phyloP scores from a whole-genome alignment of 2,329 filamentous ascomycete species.

The Sordariomycetes sp. region DNA sequence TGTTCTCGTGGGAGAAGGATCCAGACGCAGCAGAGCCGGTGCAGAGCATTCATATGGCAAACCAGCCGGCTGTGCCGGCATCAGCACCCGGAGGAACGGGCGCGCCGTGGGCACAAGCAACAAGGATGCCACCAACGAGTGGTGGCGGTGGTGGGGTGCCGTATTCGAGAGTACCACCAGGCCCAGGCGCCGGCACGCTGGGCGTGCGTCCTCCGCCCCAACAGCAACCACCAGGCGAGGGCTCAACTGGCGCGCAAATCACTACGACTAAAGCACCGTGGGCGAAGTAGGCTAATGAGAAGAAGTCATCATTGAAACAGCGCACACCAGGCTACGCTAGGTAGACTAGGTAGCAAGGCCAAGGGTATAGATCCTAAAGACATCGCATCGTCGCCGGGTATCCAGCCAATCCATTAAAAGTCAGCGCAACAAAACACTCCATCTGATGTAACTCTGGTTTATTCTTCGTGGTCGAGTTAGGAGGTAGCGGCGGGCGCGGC shows the following conservation, averaged over 20 bases:
- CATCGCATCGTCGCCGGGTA: conserved; percentile 4
- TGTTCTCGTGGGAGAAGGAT: conserved; percentile 70
- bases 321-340: conserved; percentile 1
- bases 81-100: conserved; percentile 22
- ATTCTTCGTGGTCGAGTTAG: no score
- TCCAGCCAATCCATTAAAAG: conserved; percentile 7
- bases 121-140: conserved; percentile 24
- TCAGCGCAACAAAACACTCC: conserved; percentile 4
- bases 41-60: conserved; percentile 47
- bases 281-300: conserved; percentile 20
- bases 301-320: background rate
- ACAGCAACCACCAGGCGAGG: conserved; percentile 4
- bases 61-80: conserved; percentile 30
- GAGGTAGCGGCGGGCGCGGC: conserved; percentile 6
- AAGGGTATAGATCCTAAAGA: conserved; percentile 4
- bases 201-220: conserved; percentile 8
- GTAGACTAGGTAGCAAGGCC: background rate
- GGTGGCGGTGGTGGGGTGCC: conserved; percentile 24
- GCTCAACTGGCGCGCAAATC: conserved; percentile 27
- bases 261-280: conserved; percentile 37
- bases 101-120: conserved; percentile 34
- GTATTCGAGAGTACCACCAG: conserved; percentile 25
- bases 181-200: conserved; percentile 15
- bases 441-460: no score
- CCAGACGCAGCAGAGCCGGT: conserved; percentile 43